These are phyloP conservation scores for Salix suchowensis DNA, from an alignment of 345 rosid genomes.

Conservation along the genomic window DNA sequence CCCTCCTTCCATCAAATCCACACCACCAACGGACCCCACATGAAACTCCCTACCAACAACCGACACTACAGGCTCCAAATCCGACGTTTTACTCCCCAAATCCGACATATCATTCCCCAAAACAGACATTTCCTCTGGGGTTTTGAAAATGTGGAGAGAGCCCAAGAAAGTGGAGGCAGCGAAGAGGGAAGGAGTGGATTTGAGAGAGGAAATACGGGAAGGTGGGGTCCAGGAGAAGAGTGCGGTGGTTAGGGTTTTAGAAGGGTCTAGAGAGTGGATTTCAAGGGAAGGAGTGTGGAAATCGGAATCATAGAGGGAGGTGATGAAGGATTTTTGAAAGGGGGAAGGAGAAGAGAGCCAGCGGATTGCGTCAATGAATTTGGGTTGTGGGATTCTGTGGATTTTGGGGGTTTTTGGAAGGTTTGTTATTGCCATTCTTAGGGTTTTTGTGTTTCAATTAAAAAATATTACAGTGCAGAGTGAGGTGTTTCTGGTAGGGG, in stretches of 20 bases:
- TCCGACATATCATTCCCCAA: too few relatives aligned
- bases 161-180: slow-evolving; percentile 55
- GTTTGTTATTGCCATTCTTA: slow-evolving; percentile 47
- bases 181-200: slow-evolving; percentile 33
- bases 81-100: slow-evolving; percentile 21
- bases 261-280: slow-evolving; percentile 41
- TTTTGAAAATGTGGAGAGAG: slow-evolving; percentile 50
- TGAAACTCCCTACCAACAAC: slow-evolving; percentile 42
- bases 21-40: slow-evolving; percentile 47
- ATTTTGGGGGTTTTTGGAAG: slow-evolving; percentile 16
- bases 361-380: slow-evolving; percentile 65
- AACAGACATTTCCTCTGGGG: background rate
- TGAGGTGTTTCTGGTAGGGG: background rate
- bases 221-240: slow-evolving; percentile 53
- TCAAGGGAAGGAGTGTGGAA: slow-evolving; percentile 48
- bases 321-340: slow-evolving; percentile 45
- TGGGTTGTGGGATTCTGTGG: slow-evolving; percentile 53
- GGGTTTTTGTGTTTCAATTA: slow-evolving; percentile 14
- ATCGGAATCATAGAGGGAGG: slow-evolving; percentile 57
- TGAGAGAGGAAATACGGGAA: slow-evolving; percentile 64
- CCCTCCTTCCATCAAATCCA: slow-evolving; percentile 61
- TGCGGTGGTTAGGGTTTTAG: slow-evolving; percentile 15
- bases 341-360: slow-evolving; percentile 82
- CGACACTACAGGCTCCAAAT: slow-evolving; percentile 28
- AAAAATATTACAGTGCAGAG: background rate